Conservation (phyloP, 2,329 filamentous ascomycete species). For the Pseudogymnoascus destructans region DNA sequence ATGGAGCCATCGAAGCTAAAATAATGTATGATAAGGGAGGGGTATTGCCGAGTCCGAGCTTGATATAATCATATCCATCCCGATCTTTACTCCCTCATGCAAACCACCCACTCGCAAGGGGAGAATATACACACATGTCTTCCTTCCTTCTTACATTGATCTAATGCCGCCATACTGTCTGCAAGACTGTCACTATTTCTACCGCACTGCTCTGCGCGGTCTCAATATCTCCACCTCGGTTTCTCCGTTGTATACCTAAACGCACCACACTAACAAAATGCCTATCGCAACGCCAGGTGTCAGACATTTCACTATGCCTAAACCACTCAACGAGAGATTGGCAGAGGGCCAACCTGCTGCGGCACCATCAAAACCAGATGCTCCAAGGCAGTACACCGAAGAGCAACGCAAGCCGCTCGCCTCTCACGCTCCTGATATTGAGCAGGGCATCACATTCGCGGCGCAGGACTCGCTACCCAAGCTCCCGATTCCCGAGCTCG, state of each 20-base stretch:
- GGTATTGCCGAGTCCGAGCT: background rate
- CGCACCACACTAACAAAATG: constrained; percentile 39
- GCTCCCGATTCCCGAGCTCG: constrained; percentile 82
- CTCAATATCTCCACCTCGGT: constrained; percentile 70
- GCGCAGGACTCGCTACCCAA: constrained; percentile 81
- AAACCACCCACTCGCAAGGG: background rate
- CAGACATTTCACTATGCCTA: constrained; percentile 57
- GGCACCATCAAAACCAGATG: background rate
- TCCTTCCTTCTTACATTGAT: background rate
- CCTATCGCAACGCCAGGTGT: constrained; percentile 49
- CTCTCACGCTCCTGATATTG: constrained; percentile 36
- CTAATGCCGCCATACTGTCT: constrained; percentile 67
- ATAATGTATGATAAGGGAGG: background rate
- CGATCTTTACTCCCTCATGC: background rate
- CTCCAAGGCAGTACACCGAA: constrained; percentile 28
- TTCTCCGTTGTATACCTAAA: constrained; percentile 60
- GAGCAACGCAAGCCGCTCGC: constrained; percentile 35
- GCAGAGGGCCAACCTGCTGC: constrained; percentile 27
- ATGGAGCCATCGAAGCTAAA: background rate
- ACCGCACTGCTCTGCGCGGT: constrained; percentile 76
- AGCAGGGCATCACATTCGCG: constrained; percentile 70
- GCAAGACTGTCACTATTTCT: constrained; percentile 88
- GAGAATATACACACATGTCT: background rate
- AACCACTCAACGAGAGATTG: constrained; percentile 59
- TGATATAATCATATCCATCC: constrained; percentile 1